These are phyloP conservation scores for Aegilops tauschii DNA, from an alignment of 176 grass and related monocot species.

Conservation along the genomic window DNA sequence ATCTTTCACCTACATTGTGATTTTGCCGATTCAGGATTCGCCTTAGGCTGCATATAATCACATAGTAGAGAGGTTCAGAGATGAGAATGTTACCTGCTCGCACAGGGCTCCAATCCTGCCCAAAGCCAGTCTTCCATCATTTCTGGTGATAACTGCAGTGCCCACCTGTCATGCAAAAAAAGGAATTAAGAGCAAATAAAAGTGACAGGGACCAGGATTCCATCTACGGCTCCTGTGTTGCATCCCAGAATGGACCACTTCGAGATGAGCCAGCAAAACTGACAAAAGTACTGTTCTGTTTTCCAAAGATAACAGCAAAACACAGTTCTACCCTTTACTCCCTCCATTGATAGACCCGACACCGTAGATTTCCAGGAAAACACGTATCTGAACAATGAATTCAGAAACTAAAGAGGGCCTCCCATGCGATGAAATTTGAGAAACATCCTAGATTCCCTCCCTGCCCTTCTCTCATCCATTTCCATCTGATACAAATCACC, in stretches of 20 bases:
- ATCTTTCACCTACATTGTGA: slow-evolving; percentile 69
- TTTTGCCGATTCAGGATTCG: background rate
- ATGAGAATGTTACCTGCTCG: slow-evolving; percentile 63
- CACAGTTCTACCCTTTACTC: background rate
- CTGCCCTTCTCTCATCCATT: background rate
- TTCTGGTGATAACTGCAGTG: slow-evolving; percentile 88
- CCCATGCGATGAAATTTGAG: background rate
- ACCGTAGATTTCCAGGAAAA: background rate
- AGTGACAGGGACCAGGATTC: background rate
- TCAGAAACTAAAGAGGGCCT: background rate
- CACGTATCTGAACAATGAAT: background rate
- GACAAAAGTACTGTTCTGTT: background rate
- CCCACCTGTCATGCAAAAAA: slow-evolving; percentile 55
- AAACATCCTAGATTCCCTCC: background rate
- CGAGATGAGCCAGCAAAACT: background rate
- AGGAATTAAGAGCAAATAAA: background rate
- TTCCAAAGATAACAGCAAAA: background rate
- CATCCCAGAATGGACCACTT: slow-evolving; percentile 1
- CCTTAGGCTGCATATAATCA: background rate
- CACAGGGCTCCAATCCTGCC: slow-evolving; percentile 81
- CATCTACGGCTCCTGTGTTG: background rate
- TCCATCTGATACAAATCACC: background rate
- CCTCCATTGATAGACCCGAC: too few relatives aligned
- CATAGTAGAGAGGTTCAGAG: background rate
- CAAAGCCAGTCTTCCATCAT: slow-evolving; percentile 80